Base-by-base conservation (phyloP, 148 eudicot species). In the Vaccinium vitisidaea region DNA sequence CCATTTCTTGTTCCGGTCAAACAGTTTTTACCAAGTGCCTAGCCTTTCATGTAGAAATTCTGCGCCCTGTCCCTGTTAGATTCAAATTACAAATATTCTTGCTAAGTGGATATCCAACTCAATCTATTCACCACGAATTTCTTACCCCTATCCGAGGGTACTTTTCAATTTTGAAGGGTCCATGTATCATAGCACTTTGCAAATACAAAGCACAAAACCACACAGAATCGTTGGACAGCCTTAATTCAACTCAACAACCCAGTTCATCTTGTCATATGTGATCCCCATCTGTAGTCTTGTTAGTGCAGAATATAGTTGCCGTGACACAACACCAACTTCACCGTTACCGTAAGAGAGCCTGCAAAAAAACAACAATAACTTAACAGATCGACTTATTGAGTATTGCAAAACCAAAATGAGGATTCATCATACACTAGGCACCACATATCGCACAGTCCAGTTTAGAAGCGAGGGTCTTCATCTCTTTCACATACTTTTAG, bases 211-310 rank as follows among this genome's bases (percentile, higher is more conserved):
- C 43, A 6, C 43, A 39, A 39, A 39, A 39, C 43, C 63, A 71
- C 43, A 73, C 19, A 73, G 2, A 16, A 73, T n/a, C 36, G 18
- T 11, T 74, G 46, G 58, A 84, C 55, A 83, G 46, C 77, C 89
- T 88, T 88, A 93, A 90, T 91, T 87, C 53, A 95, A 91, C 87
- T 89, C 89, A 56, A 90, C 87, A 69, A 90, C 87, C 98, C 98
- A 95, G 54, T 86, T 96, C 98, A 88, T 93, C 39, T 88, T 91
- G 84, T 95, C 98, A 81, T 94, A 93, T 32, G 89, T 84, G 43
- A 93, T 91, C 85, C 98, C 98, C 98, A 95, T 93, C 83, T 95
- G 98, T 69, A 94, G 91, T 78, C 92, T 87, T 0, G 98, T 95
- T n/a, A 95, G 95, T 8, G 90, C 91, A 63, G 87, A 87, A 85